Conservation (phyloP, 2,329 filamentous ascomycete genomes). For the Tolypocladium capitatum region DNA sequence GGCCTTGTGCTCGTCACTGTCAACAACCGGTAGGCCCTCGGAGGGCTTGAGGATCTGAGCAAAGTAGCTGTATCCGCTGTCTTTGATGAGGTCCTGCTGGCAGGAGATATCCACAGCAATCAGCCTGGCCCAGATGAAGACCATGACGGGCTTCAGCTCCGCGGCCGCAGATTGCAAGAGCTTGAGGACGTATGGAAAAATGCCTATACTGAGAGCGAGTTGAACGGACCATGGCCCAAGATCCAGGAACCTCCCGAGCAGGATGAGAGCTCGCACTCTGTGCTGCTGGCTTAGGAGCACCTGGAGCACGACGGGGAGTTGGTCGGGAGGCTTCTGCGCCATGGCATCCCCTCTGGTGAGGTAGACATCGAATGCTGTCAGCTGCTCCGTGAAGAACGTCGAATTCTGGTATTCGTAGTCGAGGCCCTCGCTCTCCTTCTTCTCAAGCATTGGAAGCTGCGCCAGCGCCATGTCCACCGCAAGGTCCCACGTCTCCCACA, state of each 20-base stretch:
- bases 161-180: constrained; percentile 86
- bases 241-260: constrained; percentile 87
- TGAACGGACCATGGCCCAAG: constrained; percentile 98
- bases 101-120: constrained; percentile 90
- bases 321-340: constrained; percentile 78
- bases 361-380: constrained; percentile 95
- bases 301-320: constrained; percentile 90
- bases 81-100: constrained; percentile 86
- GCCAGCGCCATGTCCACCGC: constrained; percentile 90
- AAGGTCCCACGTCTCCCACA: constrained; percentile 97
- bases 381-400: constrained; percentile 89
- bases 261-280: constrained; percentile 74
- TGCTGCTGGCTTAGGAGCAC: constrained; percentile 94
- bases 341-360: constrained; percentile 68
- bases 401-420: constrained; percentile 93
- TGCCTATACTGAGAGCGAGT: constrained; percentile 89
- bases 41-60: constrained; percentile 79
- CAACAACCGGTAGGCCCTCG: constrained; percentile 71
- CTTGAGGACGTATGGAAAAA: constrained; percentile 98
- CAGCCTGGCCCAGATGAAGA: constrained; percentile 96
- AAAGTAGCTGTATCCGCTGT: constrained; percentile 96
- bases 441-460: constrained; percentile 77
- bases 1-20: constrained; percentile 86
- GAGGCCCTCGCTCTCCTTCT: constrained; percentile 55
- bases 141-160: constrained; percentile 95